A percentile compares a stretch with the other conserved stretches of the same genome.
phyloP scores from a whole-genome alignment of 2,329 filamentous ascomycete genomes.

The Penicillium concentricum region DNA sequence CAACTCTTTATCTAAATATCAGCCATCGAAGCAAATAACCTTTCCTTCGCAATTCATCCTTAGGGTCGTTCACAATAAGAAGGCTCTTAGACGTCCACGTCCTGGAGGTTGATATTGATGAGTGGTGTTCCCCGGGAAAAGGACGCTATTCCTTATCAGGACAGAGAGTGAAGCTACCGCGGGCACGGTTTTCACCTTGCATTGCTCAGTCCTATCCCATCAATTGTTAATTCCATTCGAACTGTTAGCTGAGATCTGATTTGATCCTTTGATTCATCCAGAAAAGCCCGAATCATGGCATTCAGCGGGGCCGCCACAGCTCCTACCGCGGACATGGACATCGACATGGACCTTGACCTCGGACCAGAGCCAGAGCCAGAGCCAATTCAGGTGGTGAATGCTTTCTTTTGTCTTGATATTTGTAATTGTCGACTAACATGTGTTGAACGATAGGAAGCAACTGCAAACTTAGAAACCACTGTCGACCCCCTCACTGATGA shows the following conservation, averaged over 20 bases:
- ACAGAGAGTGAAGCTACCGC: slow-evolving; percentile 6
- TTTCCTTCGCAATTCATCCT: not conserved
- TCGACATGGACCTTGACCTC: slow-evolving; percentile 68
- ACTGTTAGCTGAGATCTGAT: not conserved
- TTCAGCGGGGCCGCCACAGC: slow-evolving; percentile 6
- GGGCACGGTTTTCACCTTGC: slow-evolving; percentile 4
- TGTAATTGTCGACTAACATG: not conserved
- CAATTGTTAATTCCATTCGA: not conserved
- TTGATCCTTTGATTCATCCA: not conserved
- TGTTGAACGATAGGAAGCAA: slow-evolving; percentile 23
- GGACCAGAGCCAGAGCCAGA: slow-evolving; percentile 52
- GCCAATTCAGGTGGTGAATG: slow-evolving; percentile 34
- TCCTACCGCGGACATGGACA: slow-evolving; percentile 58
- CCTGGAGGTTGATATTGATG: not conserved
- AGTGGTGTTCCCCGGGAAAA: slow-evolving; percentile 2
- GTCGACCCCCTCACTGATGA: slow-evolving; percentile 34
- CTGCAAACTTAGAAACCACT: slow-evolving; percentile 20
- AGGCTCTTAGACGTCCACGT: not conserved
- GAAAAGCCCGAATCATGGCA: slow-evolving; percentile 5
- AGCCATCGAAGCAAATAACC: not conserved
- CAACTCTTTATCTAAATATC: not conserved
- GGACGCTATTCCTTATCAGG: slow-evolving; percentile 9
- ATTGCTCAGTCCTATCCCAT: not conserved
- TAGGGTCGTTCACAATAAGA: not conserved
- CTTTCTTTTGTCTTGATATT: not conserved